These are phyloP conservation scores for Saccharomycopsis javanensis DNA, from an alignment of 805 yeast species.

Conservation along the genomic window DNA sequence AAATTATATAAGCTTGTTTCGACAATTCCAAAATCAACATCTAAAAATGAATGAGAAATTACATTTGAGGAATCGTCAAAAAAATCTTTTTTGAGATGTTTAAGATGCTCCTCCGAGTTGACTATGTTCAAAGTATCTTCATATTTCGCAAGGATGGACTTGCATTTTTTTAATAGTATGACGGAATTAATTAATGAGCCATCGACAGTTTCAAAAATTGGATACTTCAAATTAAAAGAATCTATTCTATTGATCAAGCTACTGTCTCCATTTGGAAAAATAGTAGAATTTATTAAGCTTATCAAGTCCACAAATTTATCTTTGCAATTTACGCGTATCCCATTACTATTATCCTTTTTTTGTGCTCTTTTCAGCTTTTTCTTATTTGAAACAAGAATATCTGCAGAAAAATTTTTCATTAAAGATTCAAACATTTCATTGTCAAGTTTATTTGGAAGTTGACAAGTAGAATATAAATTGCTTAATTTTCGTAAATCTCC, in stretches of 20 bases:
- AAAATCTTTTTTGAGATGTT: conserved; percentile 1
- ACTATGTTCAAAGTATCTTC: neutral
- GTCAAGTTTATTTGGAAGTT: neutral
- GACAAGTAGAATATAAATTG: neutral
- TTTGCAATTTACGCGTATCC: neutral
- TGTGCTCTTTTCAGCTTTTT: neutral
- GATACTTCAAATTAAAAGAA: neutral
- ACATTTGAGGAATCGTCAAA: neutral
- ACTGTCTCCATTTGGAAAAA: neutral
- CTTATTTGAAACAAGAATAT: neutral
- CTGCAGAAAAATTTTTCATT: neutral
- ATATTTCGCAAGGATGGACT: neutral
- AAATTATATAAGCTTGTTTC: neutral
- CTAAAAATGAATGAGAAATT: neutral
- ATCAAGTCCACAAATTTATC: conserved; percentile 24
- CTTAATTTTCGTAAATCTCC: neutral
- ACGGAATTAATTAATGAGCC: neutral
- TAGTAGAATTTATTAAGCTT: conserved; percentile 21
- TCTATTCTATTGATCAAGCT: neutral
- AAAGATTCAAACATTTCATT: neutral
- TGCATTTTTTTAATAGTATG: neutral
- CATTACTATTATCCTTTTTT: neutral
- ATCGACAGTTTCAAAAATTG: neutral
- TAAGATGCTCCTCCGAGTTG: neutral
- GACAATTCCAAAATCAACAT: neutral